Evolutionary conservation across 2,329 filamentous ascomycete species (phyloP).

Genomic region (Pseudopithomyces chartarum): DNA sequence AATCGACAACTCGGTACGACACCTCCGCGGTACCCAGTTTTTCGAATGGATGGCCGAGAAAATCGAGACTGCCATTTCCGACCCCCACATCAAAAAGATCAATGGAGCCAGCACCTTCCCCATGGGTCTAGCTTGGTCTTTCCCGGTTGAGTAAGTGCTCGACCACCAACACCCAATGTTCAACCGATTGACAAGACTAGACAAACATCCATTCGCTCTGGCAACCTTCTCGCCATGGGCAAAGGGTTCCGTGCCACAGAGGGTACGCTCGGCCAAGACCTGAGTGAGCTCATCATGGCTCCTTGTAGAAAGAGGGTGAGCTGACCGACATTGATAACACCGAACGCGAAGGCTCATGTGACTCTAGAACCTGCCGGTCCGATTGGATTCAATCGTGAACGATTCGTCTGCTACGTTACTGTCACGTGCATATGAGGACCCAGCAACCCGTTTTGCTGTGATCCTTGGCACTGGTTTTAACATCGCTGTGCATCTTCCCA

Average conservation of each 20-base stretch:
- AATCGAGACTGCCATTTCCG: constrained; percentile 59
- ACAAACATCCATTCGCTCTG: constrained; percentile 64
- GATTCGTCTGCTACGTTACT: constrained; percentile 66
- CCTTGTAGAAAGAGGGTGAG: constrained; percentile 59
- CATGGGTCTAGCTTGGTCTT: constrained; percentile 70
- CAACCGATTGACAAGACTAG: constrained; percentile 28
- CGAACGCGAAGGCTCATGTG: constrained; percentile 19
- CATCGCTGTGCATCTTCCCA: constrained; percentile 65
- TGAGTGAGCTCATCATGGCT: constrained; percentile 63
- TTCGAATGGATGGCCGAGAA: constrained; percentile 70
- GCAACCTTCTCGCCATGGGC: constrained; percentile 65
- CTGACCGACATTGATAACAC: constrained; percentile 1
- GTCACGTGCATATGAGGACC: constrained; percentile 65
- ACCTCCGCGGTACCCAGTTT: constrained; percentile 61
- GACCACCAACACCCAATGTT: neutral
- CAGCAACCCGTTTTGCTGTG: constrained; percentile 65
- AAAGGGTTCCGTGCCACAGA: constrained; percentile 68
- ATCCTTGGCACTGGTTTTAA: constrained; percentile 70
- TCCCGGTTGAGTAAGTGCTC: constrained; percentile 62
- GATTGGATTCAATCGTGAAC: constrained; percentile 67
- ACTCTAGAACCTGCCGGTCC: constrained; percentile 57
- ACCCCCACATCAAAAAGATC: constrained; percentile 45
- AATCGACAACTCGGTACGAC: constrained; percentile 62
- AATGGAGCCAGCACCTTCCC: constrained; percentile 50
- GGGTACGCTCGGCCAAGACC: constrained; percentile 63